Base-by-base conservation (phyloP, 345 rosid genomes). In the Murraya paniculata region DNA sequence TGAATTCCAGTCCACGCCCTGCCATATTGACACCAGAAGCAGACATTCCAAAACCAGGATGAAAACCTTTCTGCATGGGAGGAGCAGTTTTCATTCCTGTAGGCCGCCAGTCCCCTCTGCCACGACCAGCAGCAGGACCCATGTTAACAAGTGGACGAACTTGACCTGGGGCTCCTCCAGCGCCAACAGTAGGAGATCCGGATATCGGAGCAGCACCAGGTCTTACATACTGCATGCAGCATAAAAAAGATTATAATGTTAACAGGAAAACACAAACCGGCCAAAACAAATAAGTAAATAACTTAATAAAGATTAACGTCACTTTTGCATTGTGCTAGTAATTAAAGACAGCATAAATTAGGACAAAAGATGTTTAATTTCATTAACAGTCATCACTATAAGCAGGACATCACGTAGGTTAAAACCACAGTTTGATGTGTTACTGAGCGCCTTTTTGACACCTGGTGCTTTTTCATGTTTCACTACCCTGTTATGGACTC, bases 91-190 rank as follows among this genome's bases (percentile, higher is more conserved):
- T 92, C 81, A 88, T 85, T 80, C 93, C 98, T 71, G 77, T 22
- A 71, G 94, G 93, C 73, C 98, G 91, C 98, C 97, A 92, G 58
- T 97, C 99, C 81, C 98, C 97, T 84, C 98, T 93, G 64, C 98
- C 98, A 76, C 98, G 95, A 79, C 97, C 98, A 86, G 88, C 83
- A 82, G 84, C 79, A 53, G 88, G 85, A 82, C 83, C 92, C 81
- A 88, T 75, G 79, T 83, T 91, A 25, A 83, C 80, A 21, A 87
- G 87, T 71, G 98, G 99, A 76, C 94, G 98, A 80, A 87, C 84
- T 87, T 91, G 98, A 79, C 93, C 92, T 55, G 94, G 82, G 35
- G 87, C 84, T 77, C 89, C 91, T 71, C 82, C 91, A 78, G 87
- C 85, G 82, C 81, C 85, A 86, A 82, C 74, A 66, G 85, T 33